These are phyloP conservation scores for Trichoderma sp. DNA, from an alignment of 2,329 filamentous ascomycete genomes.

Conservation along the genomic window DNA sequence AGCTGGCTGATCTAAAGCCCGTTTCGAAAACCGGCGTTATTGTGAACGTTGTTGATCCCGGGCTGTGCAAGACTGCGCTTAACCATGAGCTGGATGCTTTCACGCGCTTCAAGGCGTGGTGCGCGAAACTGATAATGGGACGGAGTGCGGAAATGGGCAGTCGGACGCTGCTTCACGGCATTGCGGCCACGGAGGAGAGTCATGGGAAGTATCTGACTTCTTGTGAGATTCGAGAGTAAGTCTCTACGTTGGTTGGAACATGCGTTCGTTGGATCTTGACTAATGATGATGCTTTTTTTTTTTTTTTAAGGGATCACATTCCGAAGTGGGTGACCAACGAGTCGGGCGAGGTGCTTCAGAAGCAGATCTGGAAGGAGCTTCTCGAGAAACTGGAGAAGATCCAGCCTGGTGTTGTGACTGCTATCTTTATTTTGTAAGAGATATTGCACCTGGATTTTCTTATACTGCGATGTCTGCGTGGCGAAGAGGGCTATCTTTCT, in stretches of 20 bases:
- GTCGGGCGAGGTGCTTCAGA: background rate
- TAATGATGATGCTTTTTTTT: background rate
- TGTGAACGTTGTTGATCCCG: conserved; percentile 32
- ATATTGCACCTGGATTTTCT: background rate
- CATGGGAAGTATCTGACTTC: conserved; percentile 28
- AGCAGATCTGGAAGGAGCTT: conserved; percentile 14
- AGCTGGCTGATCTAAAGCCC: conserved; percentile 29
- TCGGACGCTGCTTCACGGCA: conserved; percentile 29
- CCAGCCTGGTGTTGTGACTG: background rate
- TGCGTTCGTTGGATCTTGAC: background rate
- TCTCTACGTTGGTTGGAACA: background rate
- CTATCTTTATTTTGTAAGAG: background rate
- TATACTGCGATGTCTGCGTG: background rate
- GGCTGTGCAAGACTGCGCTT: conserved; percentile 28
- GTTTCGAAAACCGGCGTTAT: conserved; percentile 30
- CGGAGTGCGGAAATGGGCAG: conserved; percentile 30
- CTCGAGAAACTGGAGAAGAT: conserved; percentile 7
- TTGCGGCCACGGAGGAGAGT: conserved; percentile 26
- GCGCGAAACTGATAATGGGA: conserved; percentile 4
- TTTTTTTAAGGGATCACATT: conserved; percentile 16
- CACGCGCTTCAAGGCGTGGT: background rate
- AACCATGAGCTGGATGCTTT: background rate
- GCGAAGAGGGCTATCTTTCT: background rate
- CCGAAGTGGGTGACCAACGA: conserved; percentile 13
- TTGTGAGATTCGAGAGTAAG: conserved; percentile 31